Percentiles rank a stretch among this genome's conserved stretches.
phyloP scores from a whole-genome alignment of 2,329 filamentous ascomycete species.

The Colletotrichum spinosum region DNA sequence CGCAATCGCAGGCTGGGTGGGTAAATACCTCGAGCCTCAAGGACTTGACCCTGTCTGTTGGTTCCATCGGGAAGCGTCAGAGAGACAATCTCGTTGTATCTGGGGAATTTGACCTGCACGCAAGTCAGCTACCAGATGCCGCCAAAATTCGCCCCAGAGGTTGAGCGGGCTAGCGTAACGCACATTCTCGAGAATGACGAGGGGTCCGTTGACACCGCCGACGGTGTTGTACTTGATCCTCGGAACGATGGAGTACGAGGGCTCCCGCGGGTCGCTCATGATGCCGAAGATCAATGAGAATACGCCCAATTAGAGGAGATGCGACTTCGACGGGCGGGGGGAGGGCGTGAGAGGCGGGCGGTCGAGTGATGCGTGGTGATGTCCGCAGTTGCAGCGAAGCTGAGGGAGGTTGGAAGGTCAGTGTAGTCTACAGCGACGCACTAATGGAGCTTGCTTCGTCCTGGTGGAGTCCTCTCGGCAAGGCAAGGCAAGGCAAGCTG shows the following conservation, averaged over 20 bases:
- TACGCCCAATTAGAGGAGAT: slow-evolving; percentile 34
- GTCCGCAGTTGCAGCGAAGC: slow-evolving; percentile 20
- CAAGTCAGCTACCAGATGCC: slow-evolving; percentile 10
- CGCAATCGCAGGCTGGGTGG: slow-evolving; percentile 34
- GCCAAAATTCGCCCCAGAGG: slow-evolving; percentile 25
- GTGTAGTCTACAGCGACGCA: slow-evolving; percentile 32
- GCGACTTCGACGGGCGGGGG: slow-evolving; percentile 35
- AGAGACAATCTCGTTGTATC: slow-evolving; percentile 97
- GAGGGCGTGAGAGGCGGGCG: slow-evolving; percentile 32
- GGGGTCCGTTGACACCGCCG: slow-evolving; percentile 95
- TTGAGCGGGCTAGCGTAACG: slow-evolving; percentile 47
- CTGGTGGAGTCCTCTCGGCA: slow-evolving; percentile 47
- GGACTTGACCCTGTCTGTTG: slow-evolving; percentile 91
- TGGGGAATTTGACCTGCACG: slow-evolving; percentile 91
- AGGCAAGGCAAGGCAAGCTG: slow-evolving; percentile 15
- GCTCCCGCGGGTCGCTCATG: slow-evolving; percentile 69
- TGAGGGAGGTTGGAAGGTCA: slow-evolving; percentile 49
- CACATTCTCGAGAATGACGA: slow-evolving; percentile 98
- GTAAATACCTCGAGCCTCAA: slow-evolving; percentile 90
- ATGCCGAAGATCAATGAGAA: slow-evolving; percentile 43
- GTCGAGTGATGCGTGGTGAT: slow-evolving; percentile 30
- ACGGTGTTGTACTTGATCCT: slow-evolving; percentile 96
- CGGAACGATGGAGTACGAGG: slow-evolving; percentile 70
- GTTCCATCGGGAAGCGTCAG: slow-evolving; percentile 96
- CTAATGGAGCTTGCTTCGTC: slow-evolving; percentile 52